Conservation (phyloP, 805 yeast genomes). For the Grigorovia humatica region DNA sequence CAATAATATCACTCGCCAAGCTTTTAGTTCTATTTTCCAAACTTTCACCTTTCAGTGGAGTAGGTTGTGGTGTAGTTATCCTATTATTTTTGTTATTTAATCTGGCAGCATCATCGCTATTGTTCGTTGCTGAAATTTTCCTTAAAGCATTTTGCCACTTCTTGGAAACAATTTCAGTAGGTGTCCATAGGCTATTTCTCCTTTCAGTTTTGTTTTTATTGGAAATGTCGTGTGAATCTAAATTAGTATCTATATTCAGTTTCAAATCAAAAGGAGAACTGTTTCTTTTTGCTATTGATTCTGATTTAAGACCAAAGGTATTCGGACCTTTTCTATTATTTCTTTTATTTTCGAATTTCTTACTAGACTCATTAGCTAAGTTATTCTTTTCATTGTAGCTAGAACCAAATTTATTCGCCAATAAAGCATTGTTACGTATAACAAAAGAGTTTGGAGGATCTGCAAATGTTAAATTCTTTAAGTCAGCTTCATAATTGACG, state of each 20-base stretch:
- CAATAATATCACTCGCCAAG: conserved; percentile 35
- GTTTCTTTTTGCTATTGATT: not conserved
- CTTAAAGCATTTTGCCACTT: not conserved
- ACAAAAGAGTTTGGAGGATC: conserved; percentile 24
- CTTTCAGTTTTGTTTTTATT: not conserved
- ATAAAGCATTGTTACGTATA: not conserved
- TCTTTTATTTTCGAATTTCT: not conserved
- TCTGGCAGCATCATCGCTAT: not conserved
- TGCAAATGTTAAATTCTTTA: conserved; percentile 23
- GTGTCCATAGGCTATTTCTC: not conserved
- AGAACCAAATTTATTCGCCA: not conserved
- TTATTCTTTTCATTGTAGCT: not conserved
- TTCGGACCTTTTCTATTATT: not conserved
- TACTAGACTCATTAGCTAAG: not conserved
- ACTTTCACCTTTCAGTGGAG: not conserved
- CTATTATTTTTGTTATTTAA: not conserved
- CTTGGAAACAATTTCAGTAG: not conserved
- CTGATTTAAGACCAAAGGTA: not conserved
- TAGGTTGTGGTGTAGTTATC: not conserved
- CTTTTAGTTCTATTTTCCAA: conserved; percentile 7
- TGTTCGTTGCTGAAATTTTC: not conserved
- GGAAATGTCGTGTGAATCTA: not conserved
- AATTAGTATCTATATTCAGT: not conserved
- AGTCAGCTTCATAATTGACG: conserved; percentile 15
- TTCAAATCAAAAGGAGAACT: not conserved